Evolutionary conservation across 2,329 filamentous ascomycete genomes (phyloP).

Genomic region (Hypoxylon rubiginosum): DNA sequence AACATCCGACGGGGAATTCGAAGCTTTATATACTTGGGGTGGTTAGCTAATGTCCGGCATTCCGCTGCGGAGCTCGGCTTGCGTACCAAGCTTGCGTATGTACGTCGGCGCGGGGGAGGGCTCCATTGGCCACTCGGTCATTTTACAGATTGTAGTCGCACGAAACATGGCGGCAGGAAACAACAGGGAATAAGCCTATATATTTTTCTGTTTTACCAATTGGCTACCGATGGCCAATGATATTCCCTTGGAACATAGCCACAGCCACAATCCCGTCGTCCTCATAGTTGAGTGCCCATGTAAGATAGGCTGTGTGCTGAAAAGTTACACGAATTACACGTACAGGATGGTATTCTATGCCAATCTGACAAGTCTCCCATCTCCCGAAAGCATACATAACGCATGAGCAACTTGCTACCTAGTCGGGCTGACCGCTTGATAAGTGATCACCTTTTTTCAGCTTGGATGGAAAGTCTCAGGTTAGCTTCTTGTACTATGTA

Average conservation of each 20-base stretch:
- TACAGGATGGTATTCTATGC: background rate
- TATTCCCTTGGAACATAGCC: constrained; percentile 5
- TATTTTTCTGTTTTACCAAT: constrained; percentile 8
- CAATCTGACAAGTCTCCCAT: background rate
- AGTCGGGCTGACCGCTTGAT: constrained; percentile 21
- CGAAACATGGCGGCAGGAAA: background rate
- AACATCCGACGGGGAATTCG: background rate
- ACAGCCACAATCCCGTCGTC: constrained; percentile 14
- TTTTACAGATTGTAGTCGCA: background rate
- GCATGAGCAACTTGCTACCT: constrained; percentile 6
- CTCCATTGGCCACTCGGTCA: too few relatives aligned
- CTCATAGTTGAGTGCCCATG: constrained; percentile 7
- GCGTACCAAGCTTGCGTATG: background rate
- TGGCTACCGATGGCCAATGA: background rate
- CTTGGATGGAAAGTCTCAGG: constrained; percentile 22
- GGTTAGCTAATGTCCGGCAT: background rate
- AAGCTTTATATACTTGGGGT: constrained; percentile 1
- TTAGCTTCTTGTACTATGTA: constrained; percentile 4
- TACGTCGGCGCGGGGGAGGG: background rate
- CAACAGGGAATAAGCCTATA: constrained; percentile 19
- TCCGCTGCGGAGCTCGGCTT: background rate
- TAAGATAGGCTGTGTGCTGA: background rate
- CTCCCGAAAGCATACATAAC: background rate
- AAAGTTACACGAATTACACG: background rate
- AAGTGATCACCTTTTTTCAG: constrained; percentile 26